Conservation (phyloP, 768 basidiomycete species). For the Suillus variegatus region DNA sequence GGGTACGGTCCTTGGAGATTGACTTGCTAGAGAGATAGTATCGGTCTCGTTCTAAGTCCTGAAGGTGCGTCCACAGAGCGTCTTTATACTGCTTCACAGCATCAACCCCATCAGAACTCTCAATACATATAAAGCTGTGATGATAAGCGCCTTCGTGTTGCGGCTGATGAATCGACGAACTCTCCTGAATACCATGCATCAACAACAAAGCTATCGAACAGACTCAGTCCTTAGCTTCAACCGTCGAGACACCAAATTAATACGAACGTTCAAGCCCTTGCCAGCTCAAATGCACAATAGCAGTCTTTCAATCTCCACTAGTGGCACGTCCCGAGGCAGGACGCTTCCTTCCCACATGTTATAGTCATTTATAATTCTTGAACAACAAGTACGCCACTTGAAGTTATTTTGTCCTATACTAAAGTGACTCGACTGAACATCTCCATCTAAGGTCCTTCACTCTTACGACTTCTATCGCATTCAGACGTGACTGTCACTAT, state of each 20-base stretch:
- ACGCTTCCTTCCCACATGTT: background rate
- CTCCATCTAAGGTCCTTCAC: background rate
- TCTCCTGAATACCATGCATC: background rate
- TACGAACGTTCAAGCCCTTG: background rate
- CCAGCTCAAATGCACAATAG: background rate
- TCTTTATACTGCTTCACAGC: background rate
- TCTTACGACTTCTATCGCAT: background rate
- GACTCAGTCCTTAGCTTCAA: background rate
- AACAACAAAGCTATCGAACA: background rate
- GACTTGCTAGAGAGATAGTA: background rate
- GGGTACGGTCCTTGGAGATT: background rate
- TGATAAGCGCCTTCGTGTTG: background rate
- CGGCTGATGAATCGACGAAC: background rate
- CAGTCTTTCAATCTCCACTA: background rate
- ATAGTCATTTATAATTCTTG: background rate
- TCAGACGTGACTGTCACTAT: background rate
- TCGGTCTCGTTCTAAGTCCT: background rate
- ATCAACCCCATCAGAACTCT: background rate
- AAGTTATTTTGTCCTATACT: too few species aligned
- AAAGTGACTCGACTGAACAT: too few species aligned
- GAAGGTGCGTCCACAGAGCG: background rate
- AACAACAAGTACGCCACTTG: background rate
- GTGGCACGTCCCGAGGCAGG: background rate
- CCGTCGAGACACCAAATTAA: background rate
- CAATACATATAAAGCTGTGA: background rate